Base-by-base conservation (phyloP, 2,329 filamentous ascomycete species). In the Calonectria honghensis region DNA sequence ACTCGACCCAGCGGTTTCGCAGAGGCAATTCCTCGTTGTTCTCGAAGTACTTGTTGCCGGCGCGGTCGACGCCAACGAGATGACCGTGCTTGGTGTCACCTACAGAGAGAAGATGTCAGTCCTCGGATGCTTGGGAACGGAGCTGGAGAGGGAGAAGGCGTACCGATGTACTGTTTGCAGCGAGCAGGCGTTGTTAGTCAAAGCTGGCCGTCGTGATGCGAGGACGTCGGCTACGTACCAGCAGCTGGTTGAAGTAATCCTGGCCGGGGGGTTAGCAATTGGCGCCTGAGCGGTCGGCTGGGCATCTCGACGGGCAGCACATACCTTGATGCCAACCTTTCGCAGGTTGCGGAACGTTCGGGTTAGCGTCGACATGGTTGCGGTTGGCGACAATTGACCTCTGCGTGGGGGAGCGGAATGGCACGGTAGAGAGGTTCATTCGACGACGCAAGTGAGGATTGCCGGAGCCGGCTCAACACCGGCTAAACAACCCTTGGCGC, bases 41-140 rank as follows among this genome's bases (percentile, higher is more conserved):
- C 91, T 99, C 97, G 85, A 92, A 99, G 91, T 91, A 99, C 89
- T 98, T 98, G 92, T 99, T 99, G 86, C 97, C 97, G 85, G 93
- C 97, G 86, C 93, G 92, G 89, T 99, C 97, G 83, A 88, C 91
- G 81, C 94, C 97, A 79, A 99, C 92, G 79, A 98, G 90, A 54
- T 91, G 93, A 83, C 97, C 97, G 83, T 94, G 93, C 89, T 99
- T 99, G 87, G 97, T 99, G 88, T 99, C 97, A 89, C 96, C 96
- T 97, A 84, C 10, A n/a, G 31, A 54, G 57, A 41, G 57, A 63
- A 41, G 57, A 37, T 1, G 29, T 27, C n/a, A 51, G 73, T 76
- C n/a, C 31, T 63, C 52, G 77, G 29, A 63, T 24, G n/a, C 45
- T 51, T 37, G 24, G 29, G 18, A 81, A 75, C 0, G 27, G 27